phyloP scores from a whole-genome alignment of 2,329 filamentous ascomycete species.

The Alternaria panax region DNA sequence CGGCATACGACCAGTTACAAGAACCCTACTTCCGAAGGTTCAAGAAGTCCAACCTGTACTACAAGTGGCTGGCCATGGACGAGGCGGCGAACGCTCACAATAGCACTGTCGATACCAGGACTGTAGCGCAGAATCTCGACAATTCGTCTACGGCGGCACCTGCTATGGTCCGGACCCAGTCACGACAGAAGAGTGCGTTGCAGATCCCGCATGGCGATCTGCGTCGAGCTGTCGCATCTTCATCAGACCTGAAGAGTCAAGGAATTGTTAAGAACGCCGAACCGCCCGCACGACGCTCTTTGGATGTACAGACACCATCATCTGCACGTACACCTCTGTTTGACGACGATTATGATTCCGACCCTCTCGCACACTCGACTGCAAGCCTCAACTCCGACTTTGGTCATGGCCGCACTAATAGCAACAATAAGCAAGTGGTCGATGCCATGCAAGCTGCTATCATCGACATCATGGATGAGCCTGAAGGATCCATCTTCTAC shows the following conservation, averaged over 20 bases:
- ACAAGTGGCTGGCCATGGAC: slow-evolving; percentile 92
- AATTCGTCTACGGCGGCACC: slow-evolving; percentile 38
- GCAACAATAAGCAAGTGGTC: slow-evolving; percentile 80
- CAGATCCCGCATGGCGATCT: slow-evolving; percentile 58
- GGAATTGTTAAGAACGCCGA: slow-evolving; percentile 55
- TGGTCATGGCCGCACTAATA: slow-evolving; percentile 51
- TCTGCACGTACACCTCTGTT: slow-evolving; percentile 67
- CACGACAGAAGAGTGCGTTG: slow-evolving; percentile 51
- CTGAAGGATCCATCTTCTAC: slow-evolving; percentile 72
- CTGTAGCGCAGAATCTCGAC: slow-evolving; percentile 39
- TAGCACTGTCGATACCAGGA: slow-evolving; percentile 35
- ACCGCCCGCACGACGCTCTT: slow-evolving; percentile 66
- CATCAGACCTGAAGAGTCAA: slow-evolving; percentile 63
- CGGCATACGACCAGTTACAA: slow-evolving; percentile 84
- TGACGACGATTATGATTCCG: slow-evolving; percentile 80
- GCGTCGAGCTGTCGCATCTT: slow-evolving; percentile 66
- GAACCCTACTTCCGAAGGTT: slow-evolving; percentile 82
- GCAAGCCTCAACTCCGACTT: slow-evolving; percentile 78
- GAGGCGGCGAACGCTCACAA: slow-evolving; percentile 60
- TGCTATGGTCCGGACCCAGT: slow-evolving; percentile 56
- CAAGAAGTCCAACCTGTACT: slow-evolving; percentile 91
- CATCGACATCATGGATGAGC: slow-evolving; percentile 87
- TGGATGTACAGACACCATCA: slow-evolving; percentile 68
- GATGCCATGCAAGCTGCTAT: slow-evolving; percentile 92
- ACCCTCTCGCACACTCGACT: slow-evolving; percentile 77